Evolutionary conservation across 2,329 filamentous ascomycete genomes (phyloP), one percentile per base, ranked within the genome.

Genomic region (Aureobasidium uvarum): DNA sequence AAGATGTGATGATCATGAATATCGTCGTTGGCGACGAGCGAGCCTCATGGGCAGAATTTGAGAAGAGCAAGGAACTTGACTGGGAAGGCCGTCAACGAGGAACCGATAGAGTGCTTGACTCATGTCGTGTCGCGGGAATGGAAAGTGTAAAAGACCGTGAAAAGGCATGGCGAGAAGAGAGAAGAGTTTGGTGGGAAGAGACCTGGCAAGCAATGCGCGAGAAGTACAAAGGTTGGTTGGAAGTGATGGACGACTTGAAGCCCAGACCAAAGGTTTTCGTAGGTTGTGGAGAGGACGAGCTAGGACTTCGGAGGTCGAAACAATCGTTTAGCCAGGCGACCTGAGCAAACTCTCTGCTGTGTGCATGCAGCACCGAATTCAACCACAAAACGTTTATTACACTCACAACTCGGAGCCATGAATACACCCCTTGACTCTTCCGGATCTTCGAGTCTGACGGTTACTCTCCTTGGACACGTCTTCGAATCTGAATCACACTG

Each of bases 91-190:
- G 45, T 20, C 46, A 52, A 43, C 10, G 33, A 1, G 59, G 59
- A 5, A 52, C 59, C 3, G 33, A 62, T 3, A 52, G 59, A 43
- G 46, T 62, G 25, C 43, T 67, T 20, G 46, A 55, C 5, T 28
- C 46, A 18, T 66, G 64, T 38, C 50, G 58, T 3, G 64, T 55
- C 23, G 50, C 58, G 38, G 64, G 51, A 5, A 67, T 62, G 63
- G 62, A 45, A 31, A 46, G 59, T 20, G 36, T 62, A 20, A 46
- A 52, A 25, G 59, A 41, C 18, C 20, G 59, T 2, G 59, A 62
- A 33, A 39, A 33, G 8, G 46, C 59, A 25, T 62, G 59, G 59
- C 28, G 33, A 33, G 38, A 52, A 18, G 59, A 62, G 20, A 51
- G 59, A 46, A 28, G 59, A 16, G 16, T 52, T 14, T 62, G 59